These are phyloP conservation scores for Aspergillus luchuensis DNA, from an alignment of 2,329 filamentous ascomycete species.

Conservation along the genomic window DNA sequence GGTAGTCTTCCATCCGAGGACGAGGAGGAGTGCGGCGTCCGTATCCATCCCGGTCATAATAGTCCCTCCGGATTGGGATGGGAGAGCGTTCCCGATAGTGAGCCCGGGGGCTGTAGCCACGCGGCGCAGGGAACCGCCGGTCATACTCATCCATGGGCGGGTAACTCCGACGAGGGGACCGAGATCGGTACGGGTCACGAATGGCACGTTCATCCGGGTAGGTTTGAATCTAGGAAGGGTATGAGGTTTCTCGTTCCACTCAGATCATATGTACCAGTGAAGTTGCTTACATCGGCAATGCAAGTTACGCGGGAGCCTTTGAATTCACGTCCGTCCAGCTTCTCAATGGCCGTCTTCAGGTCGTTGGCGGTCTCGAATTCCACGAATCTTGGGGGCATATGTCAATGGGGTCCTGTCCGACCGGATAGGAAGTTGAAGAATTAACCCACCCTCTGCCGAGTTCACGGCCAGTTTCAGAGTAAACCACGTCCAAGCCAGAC, in stretches of 20 bases:
- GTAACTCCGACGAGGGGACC: slow-evolving; percentile 70
- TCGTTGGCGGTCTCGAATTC: slow-evolving; percentile 95
- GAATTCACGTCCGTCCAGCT: slow-evolving; percentile 90
- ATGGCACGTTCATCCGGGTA: slow-evolving; percentile 66
- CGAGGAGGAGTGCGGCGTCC: slow-evolving; percentile 80
- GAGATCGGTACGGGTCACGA: slow-evolving; percentile 74
- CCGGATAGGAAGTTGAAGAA: slow-evolving; percentile 20
- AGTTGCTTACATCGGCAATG: slow-evolving; percentile 73
- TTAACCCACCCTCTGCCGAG: slow-evolving; percentile 82
- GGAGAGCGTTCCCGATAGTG: slow-evolving; percentile 85
- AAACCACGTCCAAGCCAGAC: slow-evolving; percentile 95
- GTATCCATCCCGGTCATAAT: slow-evolving; percentile 79
- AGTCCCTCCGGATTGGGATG: slow-evolving; percentile 71
- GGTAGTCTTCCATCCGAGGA: slow-evolving; percentile 77
- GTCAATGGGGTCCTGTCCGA: slow-evolving; percentile 28
- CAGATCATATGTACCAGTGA: slow-evolving; percentile 20
- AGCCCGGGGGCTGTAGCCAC: slow-evolving; percentile 81
- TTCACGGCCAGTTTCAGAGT: slow-evolving; percentile 92
- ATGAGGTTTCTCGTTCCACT: slow-evolving; percentile 27
- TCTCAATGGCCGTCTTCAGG: slow-evolving; percentile 87
- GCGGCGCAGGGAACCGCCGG: slow-evolving; percentile 74
- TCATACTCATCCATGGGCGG: slow-evolving; percentile 78
- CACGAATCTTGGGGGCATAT: slow-evolving; percentile 69
- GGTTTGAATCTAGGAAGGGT: slow-evolving; percentile 62
- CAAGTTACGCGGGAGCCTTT: slow-evolving; percentile 87